Percentiles rank a stretch among this genome's conserved stretches.
These are phyloP conservation scores for Aspergillus terreus DNA, from an alignment of 2,329 filamentous ascomycete species.

Conservation along the genomic window DNA sequence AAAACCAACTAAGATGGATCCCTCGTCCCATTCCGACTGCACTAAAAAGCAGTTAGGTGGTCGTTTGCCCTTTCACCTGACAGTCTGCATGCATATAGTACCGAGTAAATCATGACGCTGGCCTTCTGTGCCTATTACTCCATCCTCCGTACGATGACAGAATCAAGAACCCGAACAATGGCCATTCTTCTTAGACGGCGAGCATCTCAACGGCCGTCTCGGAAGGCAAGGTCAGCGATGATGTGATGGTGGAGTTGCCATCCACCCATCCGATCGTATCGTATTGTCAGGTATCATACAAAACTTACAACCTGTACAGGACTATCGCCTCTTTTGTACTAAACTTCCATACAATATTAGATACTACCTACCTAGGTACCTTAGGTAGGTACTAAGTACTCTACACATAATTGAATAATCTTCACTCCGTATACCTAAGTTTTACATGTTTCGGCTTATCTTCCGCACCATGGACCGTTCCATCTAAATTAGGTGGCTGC, in stretches of 20 bases:
- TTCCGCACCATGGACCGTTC: too few species aligned
- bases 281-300: constrained; percentile 1
- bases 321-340: too few species aligned
- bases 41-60: not conserved
- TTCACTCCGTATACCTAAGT: too few species aligned
- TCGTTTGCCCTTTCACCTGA: not conserved
- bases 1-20: not conserved
- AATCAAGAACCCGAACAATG: too few species aligned
- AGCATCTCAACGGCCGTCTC: not conserved
- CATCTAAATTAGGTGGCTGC: not conserved
- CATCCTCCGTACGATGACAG: too few species aligned
- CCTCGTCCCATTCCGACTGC: not conserved
- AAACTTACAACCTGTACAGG: not conserved
- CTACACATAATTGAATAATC: too few species aligned
- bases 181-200: too few species aligned
- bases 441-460: too few species aligned
- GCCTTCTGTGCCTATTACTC: too few species aligned
- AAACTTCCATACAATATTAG: too few species aligned
- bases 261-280: constrained; percentile 3
- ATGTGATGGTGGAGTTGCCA: not conserved
- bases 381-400: too few species aligned
- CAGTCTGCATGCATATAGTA: not conserved
- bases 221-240: not conserved
- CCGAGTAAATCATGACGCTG: not conserved
- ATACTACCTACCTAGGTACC: too few species aligned